These are phyloP conservation scores for Lonicera japonica DNA, from an alignment of 129 eudicot species.

Conservation along the genomic window DNA sequence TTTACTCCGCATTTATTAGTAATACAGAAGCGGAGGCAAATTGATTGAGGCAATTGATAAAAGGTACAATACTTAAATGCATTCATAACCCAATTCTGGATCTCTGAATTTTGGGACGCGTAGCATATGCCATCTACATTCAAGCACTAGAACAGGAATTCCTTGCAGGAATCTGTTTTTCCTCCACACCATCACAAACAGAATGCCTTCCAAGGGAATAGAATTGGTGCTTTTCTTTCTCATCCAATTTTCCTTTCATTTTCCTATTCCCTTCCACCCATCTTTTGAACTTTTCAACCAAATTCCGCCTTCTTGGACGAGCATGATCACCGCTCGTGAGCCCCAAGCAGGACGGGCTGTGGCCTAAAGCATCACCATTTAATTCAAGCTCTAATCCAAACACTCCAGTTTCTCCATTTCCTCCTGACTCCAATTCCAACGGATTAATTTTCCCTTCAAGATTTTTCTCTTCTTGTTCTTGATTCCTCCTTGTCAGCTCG, in stretches of 20 bases:
- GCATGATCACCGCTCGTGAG: constrained; percentile 3
- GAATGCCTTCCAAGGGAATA: constrained; percentile 34
- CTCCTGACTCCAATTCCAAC: constrained; percentile 12
- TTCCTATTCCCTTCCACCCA: constrained; percentile 61
- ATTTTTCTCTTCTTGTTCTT: constrained; percentile 26
- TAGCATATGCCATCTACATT: no score
- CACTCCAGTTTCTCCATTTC: constrained; percentile 12
- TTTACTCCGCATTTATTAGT: no score
- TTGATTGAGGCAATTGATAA: no score
- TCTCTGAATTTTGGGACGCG: no score
- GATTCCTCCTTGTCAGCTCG: constrained; percentile 42
- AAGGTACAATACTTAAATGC: no score
- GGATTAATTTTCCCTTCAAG: constrained; percentile 9
- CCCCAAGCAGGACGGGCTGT: constrained; percentile 16
- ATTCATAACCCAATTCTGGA: no score
- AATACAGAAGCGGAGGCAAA: no score
- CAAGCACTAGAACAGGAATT: constrained; percentile 5
- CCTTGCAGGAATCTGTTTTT: constrained; percentile 24
- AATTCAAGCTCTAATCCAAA: constrained; percentile 24
- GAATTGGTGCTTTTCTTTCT: constrained; percentile 23
- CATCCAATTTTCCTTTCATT: constrained; percentile 12
- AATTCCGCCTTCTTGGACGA: constrained; percentile 35
- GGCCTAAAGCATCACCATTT: constrained; percentile 9
- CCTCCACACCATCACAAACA: constrained; percentile 23
- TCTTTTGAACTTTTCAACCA: constrained; percentile 51